phyloP scores from a whole-genome alignment of 2,329 filamentous ascomycete species.

The Biscogniauxia marginata region DNA sequence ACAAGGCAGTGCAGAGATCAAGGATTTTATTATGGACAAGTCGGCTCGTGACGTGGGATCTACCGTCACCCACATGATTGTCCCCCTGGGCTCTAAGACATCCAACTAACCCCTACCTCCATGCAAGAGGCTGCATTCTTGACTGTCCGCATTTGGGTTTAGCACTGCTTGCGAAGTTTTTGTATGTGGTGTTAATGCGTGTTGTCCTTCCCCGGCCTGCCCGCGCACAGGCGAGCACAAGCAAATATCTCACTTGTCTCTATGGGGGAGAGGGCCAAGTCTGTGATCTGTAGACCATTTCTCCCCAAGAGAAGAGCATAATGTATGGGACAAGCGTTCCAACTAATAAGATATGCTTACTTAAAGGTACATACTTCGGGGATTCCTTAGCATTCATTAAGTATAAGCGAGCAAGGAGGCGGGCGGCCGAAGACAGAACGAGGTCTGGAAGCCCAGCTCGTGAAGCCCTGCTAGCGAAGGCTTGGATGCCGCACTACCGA shows the following conservation, averaged over 20 bases:
- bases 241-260: not conserved
- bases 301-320: no score
- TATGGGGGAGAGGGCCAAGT: no score
- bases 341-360: no score
- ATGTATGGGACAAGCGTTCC: no score
- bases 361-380: not conserved
- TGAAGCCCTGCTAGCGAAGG: not conserved
- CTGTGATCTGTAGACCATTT: no score
- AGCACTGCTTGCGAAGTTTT: not conserved
- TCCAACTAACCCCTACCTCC: not conserved
- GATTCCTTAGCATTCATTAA: not conserved
- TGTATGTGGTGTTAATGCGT: not conserved
- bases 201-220: not conserved
- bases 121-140: not conserved
- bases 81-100: not conserved
- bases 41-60: not conserved
- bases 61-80: not conserved
- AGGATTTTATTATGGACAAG: not conserved
- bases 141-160: not conserved
- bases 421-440: no score
- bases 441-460: not conserved
- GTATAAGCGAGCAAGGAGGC: not conserved
- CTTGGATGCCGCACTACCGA: conserved; percentile 1
- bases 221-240: not conserved
- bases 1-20: not conserved